Evolutionary conservation across 495 filamentous ascomycete species (phyloP).

Genomic region (Podospora anserina): DNA sequence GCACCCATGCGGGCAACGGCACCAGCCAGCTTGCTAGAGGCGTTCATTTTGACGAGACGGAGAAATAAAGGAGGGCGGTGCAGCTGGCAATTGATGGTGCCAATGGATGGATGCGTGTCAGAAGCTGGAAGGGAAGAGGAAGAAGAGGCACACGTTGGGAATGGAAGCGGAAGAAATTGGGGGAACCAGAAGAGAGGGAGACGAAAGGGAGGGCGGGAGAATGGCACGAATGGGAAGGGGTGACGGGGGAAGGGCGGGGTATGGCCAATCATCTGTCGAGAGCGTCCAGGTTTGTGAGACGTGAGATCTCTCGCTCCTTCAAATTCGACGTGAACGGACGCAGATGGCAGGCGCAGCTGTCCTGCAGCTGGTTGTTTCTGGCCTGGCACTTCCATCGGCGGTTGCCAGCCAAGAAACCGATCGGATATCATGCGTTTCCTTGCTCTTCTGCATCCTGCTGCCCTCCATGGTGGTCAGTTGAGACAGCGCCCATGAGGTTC

Average conservation of each 20-base stretch:
- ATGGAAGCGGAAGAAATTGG: conserved; percentile 8
- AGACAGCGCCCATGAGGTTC: too few species aligned
- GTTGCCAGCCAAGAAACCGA: neutral
- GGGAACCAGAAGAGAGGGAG: neutral
- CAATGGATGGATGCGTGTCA: conserved; percentile 12
- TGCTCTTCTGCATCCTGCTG: neutral
- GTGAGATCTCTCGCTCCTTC: neutral
- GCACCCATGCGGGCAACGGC: conserved; percentile 25
- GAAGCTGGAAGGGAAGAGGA: conserved; percentile 5
- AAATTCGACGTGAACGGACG: neutral
- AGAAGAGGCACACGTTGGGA: conserved; percentile 10
- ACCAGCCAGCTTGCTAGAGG: conserved; percentile 25
- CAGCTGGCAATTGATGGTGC: conserved; percentile 13
- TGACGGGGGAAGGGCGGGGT: neutral
- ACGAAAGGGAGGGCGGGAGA: neutral
- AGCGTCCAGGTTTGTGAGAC: neutral
- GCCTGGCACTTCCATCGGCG: neutral
- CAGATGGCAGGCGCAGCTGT: conserved; percentile 5
- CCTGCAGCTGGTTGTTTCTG: neutral
- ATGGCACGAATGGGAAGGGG: neutral
- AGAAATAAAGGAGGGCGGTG: conserved; percentile 2
- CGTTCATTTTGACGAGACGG: conserved; percentile 20
- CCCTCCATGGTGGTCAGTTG: too few species aligned
- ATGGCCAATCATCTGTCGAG: conserved; percentile 1
- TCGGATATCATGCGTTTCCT: neutral